These are phyloP conservation scores for Annona squamosa DNA, from an alignment of 164 flowering plant genomes.

Conservation along the genomic window DNA sequence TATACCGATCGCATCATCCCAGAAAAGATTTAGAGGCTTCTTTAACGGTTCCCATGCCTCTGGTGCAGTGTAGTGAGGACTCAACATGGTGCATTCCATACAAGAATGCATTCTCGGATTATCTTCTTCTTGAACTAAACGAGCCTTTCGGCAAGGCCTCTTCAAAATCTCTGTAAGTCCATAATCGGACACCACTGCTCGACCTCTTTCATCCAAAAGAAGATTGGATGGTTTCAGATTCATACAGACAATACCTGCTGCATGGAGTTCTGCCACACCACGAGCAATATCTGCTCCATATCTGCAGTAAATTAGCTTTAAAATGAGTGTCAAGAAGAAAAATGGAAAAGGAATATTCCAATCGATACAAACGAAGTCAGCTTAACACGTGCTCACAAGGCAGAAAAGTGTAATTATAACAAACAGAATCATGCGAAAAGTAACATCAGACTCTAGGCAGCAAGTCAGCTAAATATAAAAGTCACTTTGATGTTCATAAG, in stretches of 20 bases:
- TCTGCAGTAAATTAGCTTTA: conserved; percentile 29
- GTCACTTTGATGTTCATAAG: not conserved
- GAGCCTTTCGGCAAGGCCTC: conserved; percentile 82
- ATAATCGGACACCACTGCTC: conserved; percentile 93
- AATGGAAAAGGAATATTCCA: not conserved
- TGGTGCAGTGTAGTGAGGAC: conserved; percentile 93
- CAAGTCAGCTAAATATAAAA: not conserved
- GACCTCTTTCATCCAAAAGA: conserved; percentile 84
- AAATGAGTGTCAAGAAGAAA: conserved; percentile 13
- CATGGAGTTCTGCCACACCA: conserved; percentile 98
- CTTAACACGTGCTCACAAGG: not conserved
- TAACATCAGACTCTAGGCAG: not conserved
- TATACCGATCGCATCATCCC: conserved; percentile 95
- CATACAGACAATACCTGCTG: conserved; percentile 97
- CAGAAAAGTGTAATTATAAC: not conserved
- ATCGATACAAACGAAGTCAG: not conserved
- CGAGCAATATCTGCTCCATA: conserved; percentile 98
- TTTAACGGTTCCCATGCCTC: conserved; percentile 98
- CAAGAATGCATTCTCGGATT: conserved; percentile 73
- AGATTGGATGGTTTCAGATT: conserved; percentile 94
- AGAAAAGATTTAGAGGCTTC: conserved; percentile 73
- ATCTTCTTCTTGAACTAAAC: conserved; percentile 50
- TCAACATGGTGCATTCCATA: conserved; percentile 94
- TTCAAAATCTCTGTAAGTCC: conserved; percentile 89
- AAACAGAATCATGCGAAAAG: not conserved